These are phyloP conservation scores for Pisolithus orientalis DNA, from an alignment of 768 basidiomycete species.

Conservation along the genomic window DNA sequence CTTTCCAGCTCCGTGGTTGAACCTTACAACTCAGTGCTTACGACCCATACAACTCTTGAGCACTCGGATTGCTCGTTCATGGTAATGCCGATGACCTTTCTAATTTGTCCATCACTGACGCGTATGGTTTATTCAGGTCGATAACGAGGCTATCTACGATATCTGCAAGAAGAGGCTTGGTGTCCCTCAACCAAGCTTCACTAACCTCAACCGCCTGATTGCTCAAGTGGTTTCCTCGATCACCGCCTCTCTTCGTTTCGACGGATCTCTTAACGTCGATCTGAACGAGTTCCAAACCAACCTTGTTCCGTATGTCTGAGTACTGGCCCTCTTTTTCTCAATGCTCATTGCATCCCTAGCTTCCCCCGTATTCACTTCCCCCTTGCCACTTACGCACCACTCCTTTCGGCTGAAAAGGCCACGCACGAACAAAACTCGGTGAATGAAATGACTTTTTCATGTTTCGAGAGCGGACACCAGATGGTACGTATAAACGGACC, in stretches of 20 bases:
- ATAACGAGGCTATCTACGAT: constrained; percentile 99
- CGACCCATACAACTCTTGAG: constrained; percentile 97
- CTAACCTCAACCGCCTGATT: constrained; percentile 93
- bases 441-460: constrained; percentile 96
- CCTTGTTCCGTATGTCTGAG: constrained; percentile 77
- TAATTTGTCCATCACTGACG: constrained; percentile 2
- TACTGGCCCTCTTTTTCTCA: not conserved
- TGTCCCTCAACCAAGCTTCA: constrained; percentile 80
- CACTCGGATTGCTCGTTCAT: constrained; percentile 99
- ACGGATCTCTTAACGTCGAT: constrained; percentile 96
- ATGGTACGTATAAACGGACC: constrained; percentile 51
- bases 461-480: constrained; percentile 95
- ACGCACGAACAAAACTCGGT: constrained; percentile 97
- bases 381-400: constrained; percentile 90
- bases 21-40: constrained; percentile 97
- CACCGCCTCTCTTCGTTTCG: constrained; percentile 95
- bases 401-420: constrained; percentile 93
- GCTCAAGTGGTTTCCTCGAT: constrained; percentile 98
- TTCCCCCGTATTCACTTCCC: constrained; percentile 99
- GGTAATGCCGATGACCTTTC: constrained; percentile 38
- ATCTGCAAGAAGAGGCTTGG: constrained; percentile 96
- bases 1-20: constrained; percentile 96
- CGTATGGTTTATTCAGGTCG: constrained; percentile 50
- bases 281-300: constrained; percentile 99
- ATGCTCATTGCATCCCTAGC: constrained; percentile 30